Base-by-base conservation (phyloP, 1,284 basidiomycete genomes). In the Trichosporon inkin region DNA sequence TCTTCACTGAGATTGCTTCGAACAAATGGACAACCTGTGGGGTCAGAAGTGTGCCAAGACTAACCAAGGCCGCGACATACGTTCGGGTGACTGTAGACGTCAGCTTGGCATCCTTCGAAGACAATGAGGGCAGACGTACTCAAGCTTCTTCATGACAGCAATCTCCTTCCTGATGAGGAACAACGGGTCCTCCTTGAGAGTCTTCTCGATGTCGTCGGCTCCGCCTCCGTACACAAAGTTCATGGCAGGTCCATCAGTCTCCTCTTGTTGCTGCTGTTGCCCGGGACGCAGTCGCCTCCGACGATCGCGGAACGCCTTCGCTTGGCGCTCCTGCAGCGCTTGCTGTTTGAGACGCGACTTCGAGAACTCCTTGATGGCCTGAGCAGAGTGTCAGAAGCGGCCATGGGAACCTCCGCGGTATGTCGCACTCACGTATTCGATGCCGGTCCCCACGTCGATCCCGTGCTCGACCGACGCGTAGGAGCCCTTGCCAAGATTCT, bases 1-100 rank as follows among this genome's bases (percentile, higher is more conserved):
- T 73, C 2, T 81, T 78, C 3, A 84, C 82, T 24, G 84, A 83
- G 37, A 84, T 79, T 2, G 82, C 82, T 67, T 84, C 83, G 70
- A 79, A 81, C 1, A 84, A 74, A 28, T 75, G 73, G 6, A 82
- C 80, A n/a, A 84, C 75, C 75, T 82, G 71, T 34, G 68, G 0
- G 68, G 49, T 71, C 28, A 32, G 28, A 58, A 49, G 10, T 28
- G 38, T 51, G 19, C 11, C 16, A 34, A 14, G 37, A 38, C 11
- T 38, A 6, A 10, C 13, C 36, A 13, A 11, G 10, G 58, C 14
- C 16, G 44, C 2, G 6, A 64, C 73, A 52, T 44, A 78, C 76
- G 62, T 78, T 75, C 0, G 76, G 78, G 63, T 78, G 77, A 65
- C 77, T 78, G 60, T 6, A 38, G 10, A 22, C 4, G 53, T 59